Base-by-base conservation (phyloP, 768 basidiomycete species). In the Panaeolus papilionaceus region DNA sequence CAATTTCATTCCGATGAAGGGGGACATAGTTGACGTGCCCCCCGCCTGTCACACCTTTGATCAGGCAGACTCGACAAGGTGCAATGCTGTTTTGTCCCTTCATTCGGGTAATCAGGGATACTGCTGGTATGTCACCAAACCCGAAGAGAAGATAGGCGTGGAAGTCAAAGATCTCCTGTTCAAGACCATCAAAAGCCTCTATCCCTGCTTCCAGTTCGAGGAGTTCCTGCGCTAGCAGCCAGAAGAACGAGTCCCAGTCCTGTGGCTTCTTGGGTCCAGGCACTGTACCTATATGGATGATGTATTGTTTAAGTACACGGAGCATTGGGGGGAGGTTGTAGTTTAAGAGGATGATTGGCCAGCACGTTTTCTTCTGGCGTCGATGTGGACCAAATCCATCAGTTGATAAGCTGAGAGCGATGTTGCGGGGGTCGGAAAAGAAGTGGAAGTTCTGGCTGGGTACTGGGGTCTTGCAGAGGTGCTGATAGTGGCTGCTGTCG, bases 341-440 rank as follows among this genome's bases (percentile, higher is more conserved):
- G 33, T 33, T 33, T 33, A 33, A 5, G 33, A 33, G 33, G 33
- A 33, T 33, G 33, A 33, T 33, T 0, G 33, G 85, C 74, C 82
- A 86, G 12, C 76, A 76, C 0, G 81, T 81, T 3, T 72, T 66
- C 3, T 74, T 74, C 0, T 75, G 72, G 1, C 74, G 68, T 40
- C 79, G 79, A 69, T 79, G 83, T 3, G 81, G 76, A 0, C 73
- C 70, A 69, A 84, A 84, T 0, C 85, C 80, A 72, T 88, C 84
- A 0, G 78, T 77, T 1, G 79, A 80, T 1, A 85, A 63, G 0
- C 77, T 79, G 7, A 86, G 74, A 0, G 84, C 83, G 20, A 87
- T 72, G 63, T 87, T 84, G 4, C 73, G 74, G 0, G 40, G 47
- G n/a, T 79, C 76, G 0, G 73, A 72, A 64, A 88, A 87, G 0